A percentile compares a stretch with the other conserved stretches of the same genome.
phyloP scores from a whole-genome alignment of 2,329 filamentous ascomycete species.

The Dendryphion nanum region DNA sequence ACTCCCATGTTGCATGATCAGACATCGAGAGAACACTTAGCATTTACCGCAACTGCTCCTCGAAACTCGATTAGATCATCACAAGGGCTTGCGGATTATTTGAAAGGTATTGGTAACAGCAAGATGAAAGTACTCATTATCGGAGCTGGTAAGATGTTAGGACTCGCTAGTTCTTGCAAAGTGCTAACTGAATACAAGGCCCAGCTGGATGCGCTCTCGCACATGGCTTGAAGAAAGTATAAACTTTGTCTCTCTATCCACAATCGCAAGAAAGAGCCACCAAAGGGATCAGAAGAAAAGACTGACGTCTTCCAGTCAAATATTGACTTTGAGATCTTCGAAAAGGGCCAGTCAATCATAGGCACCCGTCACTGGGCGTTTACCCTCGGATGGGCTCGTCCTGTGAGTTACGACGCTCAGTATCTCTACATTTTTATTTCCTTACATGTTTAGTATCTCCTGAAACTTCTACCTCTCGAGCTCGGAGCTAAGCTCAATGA shows the following conservation, averaged over 20 bases:
- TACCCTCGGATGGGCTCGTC: conserved; percentile 35
- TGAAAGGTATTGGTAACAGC: no score
- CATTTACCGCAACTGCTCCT: no score
- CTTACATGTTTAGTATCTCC: no score
- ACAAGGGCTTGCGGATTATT: no score
- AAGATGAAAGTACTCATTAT: conserved; percentile 5
- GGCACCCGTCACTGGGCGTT: conserved; percentile 39
- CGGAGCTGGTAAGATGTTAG: conserved; percentile 6
- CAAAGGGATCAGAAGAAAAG: no score
- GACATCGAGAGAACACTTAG: no score
- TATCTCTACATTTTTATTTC: no score
- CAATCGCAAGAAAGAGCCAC: no score
- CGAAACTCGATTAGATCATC: no score
- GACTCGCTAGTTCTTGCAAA: not conserved
- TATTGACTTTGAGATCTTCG: conserved; percentile 28
- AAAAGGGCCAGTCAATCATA: conserved; percentile 26
- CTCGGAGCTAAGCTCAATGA: conserved; percentile 22
- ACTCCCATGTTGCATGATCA: no score
- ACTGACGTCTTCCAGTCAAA: conserved; percentile 7
- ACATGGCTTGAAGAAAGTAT: conserved; percentile 42
- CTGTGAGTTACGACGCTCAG: no score
- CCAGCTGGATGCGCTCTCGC: conserved; percentile 43
- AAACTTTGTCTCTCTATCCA: no score
- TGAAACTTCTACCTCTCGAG: conserved; percentile 28
- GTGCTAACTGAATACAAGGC: conserved; percentile 20